phyloP scores from a whole-genome alignment of 2,329 filamentous ascomycete genomes.

The Pseudogymnoascus sp. region DNA sequence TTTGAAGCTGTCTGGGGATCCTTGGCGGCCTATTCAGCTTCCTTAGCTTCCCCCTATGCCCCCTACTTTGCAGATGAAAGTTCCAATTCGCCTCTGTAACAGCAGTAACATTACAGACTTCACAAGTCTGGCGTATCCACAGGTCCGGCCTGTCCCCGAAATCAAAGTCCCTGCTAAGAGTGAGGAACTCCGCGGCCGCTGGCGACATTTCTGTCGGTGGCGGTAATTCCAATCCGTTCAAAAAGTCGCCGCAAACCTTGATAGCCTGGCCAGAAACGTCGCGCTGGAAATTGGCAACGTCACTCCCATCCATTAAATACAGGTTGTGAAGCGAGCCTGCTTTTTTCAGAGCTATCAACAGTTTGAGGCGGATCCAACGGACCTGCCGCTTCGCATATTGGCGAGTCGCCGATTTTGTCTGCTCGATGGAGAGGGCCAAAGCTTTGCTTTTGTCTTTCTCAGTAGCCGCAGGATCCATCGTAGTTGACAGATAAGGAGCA shows the following conservation, averaged over 20 bases:
- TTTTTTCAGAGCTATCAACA: slow-evolving; percentile 60
- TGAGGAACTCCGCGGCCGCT: slow-evolving; percentile 49
- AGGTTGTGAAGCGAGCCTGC: slow-evolving; percentile 48
- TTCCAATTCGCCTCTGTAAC: slow-evolving; percentile 49
- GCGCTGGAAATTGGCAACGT: slow-evolving; percentile 53
- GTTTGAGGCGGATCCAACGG: slow-evolving; percentile 79
- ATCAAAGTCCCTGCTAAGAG: slow-evolving; percentile 46
- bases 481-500: slow-evolving; percentile 57
- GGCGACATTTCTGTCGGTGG: slow-evolving; percentile 50
- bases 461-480: slow-evolving; percentile 27
- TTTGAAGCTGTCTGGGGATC: background rate
- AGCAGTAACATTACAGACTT: slow-evolving; percentile 60
- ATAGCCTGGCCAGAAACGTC: slow-evolving; percentile 61
- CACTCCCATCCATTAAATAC: slow-evolving; percentile 75
- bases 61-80: slow-evolving; percentile 38
- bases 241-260: slow-evolving; percentile 54
- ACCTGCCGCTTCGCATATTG: slow-evolving; percentile 83
- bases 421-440: slow-evolving; percentile 56
- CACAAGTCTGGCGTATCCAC: slow-evolving; percentile 55
- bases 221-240: slow-evolving; percentile 41
- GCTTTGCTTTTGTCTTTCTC: slow-evolving; percentile 40
- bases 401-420: slow-evolving; percentile 73
- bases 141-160: slow-evolving; percentile 35
- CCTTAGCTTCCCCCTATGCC: slow-evolving; percentile 31
- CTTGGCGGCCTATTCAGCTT: slow-evolving; percentile 14